Evolutionary conservation across 1,139 yeast genomes (phyloP), one percentile per base, ranked within the genome.

Genomic region (Zygoascus meyerae): DNA sequence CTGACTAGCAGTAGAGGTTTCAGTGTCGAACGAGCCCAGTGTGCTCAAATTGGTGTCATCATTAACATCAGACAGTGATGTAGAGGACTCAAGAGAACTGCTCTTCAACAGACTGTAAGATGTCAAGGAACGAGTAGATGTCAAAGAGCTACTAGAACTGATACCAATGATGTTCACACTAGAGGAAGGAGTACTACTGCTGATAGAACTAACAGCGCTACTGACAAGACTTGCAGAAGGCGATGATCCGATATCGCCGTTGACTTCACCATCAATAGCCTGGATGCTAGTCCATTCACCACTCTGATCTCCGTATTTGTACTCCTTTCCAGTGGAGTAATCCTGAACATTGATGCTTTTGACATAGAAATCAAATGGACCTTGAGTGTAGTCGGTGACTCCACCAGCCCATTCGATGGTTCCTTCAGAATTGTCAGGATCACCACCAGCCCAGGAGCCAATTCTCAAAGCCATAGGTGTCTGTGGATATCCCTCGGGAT

Each of bases 321-420:
- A 87, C 52, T 74, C 73, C 1, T 73, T 59, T 38, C 97, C 96
- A 14, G 86, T 74, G 2, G 95, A 86, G 65, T 87, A 89, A 65
- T 89, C 96, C 32, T 79, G 70, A 14, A 85, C 86, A 37, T 74
- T 65, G 37, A 87, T 59, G 4, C 75, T 70, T 58, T 81, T 72
- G 53, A 89, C 75, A 54, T 74, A 62, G 86, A 85, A 85, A 34
- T 79, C 63, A 63, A 79, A 85, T 41, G 94, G 92, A 34, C 79
- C 87, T 40, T 74, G 58, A 11, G 74, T 55, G 60, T 77, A 83
- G 62, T 84, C 82, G 11, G 87, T 79, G n/a, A 56, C 54, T 45
- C 95, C 95, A 45, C 95, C 94, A 11, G 94, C 92, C 95, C 95
- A 85, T 57, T 78, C 78, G 49, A 85, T 81, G 7, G 94, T 84